phyloP scores from a whole-genome alignment of 2,329 filamentous ascomycete genomes.

The Penicillium occitanis region DNA sequence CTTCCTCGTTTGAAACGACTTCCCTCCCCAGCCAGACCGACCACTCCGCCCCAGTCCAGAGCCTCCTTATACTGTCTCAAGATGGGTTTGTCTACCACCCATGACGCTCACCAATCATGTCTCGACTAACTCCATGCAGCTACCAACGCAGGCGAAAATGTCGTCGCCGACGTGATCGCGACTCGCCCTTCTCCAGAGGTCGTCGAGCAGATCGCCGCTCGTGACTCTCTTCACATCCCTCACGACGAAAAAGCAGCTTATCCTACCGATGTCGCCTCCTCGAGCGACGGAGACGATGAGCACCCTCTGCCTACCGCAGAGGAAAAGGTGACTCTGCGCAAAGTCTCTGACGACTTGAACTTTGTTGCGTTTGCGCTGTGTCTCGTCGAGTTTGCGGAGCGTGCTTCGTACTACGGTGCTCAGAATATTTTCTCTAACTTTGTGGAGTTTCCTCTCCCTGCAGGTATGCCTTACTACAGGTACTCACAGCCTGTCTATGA shows the following conservation, averaged over 20 bases:
- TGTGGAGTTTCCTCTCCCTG: slow-evolving; percentile 60
- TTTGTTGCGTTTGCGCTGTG: slow-evolving; percentile 58
- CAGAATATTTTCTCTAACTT: slow-evolving; percentile 61
- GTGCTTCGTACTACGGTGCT: slow-evolving; percentile 60
- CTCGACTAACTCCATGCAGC: slow-evolving; percentile 1
- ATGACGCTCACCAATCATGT: neutral
- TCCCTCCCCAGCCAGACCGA: neutral
- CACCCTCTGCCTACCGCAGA: slow-evolving; percentile 49
- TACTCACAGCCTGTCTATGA: neutral
- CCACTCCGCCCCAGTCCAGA: neutral
- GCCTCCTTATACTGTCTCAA: slow-evolving; percentile 7
- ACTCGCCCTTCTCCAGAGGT: slow-evolving; percentile 18
- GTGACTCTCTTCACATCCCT: slow-evolving; percentile 15
- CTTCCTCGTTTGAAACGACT: neutral
- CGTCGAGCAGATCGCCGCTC: slow-evolving; percentile 19
- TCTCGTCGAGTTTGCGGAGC: slow-evolving; percentile 57
- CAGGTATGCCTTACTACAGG: slow-evolving; percentile 29
- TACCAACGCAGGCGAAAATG: slow-evolving; percentile 15
- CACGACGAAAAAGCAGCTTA: neutral
- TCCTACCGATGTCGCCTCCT: neutral
- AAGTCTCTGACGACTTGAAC: slow-evolving; percentile 58
- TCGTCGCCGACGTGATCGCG: slow-evolving; percentile 19
- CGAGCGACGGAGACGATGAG: slow-evolving; percentile 21
- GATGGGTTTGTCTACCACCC: slow-evolving; percentile 13
- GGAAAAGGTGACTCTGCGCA: slow-evolving; percentile 48